Evolutionary conservation across 1,139 yeast species (phyloP).

Genomic region (Yamadazyma spencermartinsiae): DNA sequence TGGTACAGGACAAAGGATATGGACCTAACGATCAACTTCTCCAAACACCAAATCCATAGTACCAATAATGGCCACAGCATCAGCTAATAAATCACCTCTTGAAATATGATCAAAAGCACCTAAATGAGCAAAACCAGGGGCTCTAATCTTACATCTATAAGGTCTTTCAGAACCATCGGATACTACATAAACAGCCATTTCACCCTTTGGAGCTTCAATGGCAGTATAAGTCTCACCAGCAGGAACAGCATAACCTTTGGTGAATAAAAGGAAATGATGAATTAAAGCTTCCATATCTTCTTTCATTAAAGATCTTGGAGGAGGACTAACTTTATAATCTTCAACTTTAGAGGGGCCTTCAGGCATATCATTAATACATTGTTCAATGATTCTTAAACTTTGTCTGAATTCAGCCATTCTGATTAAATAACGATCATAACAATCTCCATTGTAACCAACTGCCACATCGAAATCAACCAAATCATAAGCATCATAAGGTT

Average conservation of each 20-base stretch:
- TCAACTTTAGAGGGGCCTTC: slow-evolving; percentile 92
- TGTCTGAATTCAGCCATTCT: slow-evolving; percentile 94
- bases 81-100: slow-evolving; percentile 86
- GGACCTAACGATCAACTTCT: slow-evolving; percentile 78
- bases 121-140: slow-evolving; percentile 90
- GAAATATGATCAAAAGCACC: slow-evolving; percentile 87
- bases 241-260: slow-evolving; percentile 88
- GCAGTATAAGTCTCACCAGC: slow-evolving; percentile 91
- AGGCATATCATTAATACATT: slow-evolving; percentile 89
- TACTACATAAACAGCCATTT: slow-evolving; percentile 88
- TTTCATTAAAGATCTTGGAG: slow-evolving; percentile 80
- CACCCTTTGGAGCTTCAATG: slow-evolving; percentile 95
- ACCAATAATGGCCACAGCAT: slow-evolving; percentile 92
- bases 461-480: slow-evolving; percentile 84
- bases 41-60: slow-evolving; percentile 95
- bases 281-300: slow-evolving; percentile 92
- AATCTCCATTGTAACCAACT: slow-evolving; percentile 86
- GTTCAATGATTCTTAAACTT: slow-evolving; percentile 84
- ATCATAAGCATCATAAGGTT: slow-evolving; percentile 90
- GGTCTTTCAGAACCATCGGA: slow-evolving; percentile 91
- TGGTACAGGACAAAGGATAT: background rate
- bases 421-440: slow-evolving; percentile 84
- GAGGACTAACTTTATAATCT: slow-evolving; percentile 83
- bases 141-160: slow-evolving; percentile 88
- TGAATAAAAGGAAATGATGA: slow-evolving; percentile 84